Conservation (phyloP, 495 filamentous ascomycete genomes). For the Aspergillus bertholletiae region DNA sequence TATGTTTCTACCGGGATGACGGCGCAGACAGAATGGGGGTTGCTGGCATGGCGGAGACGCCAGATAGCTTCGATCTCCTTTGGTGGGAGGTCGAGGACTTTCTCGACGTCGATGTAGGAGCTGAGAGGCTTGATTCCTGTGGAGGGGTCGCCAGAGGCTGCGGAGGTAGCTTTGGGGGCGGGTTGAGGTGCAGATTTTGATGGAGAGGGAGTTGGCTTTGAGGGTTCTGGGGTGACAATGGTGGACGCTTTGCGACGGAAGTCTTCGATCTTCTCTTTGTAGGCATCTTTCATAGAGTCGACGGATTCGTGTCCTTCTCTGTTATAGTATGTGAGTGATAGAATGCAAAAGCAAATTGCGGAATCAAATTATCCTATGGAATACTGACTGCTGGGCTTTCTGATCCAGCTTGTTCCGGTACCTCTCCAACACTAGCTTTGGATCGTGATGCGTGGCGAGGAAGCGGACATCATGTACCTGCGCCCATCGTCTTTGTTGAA, state of each 20-base stretch:
- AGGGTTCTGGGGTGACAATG: conserved; percentile 48
- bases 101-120: conserved; percentile 78
- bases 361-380: background rate
- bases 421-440: conserved; percentile 69
- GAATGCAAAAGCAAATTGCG: background rate
- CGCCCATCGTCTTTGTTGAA: conserved; percentile 77
- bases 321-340: background rate
- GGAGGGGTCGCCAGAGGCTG: conserved; percentile 17
- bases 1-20: conserved; percentile 72
- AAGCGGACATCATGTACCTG: conserved; percentile 91
- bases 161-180: conserved; percentile 29
- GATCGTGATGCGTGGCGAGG: conserved; percentile 62
- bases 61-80: conserved; percentile 85
- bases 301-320: conserved; percentile 73
- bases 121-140: conserved; percentile 75
- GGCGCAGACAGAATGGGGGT: conserved; percentile 72
- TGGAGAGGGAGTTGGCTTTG: conserved; percentile 18
- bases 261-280: conserved; percentile 73
- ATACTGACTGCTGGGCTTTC: conserved; percentile 70
- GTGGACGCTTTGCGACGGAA: conserved; percentile 60
- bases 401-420: conserved; percentile 81
- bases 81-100: conserved; percentile 65
- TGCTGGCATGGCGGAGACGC: conserved; percentile 78
- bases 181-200: conserved; percentile 24
- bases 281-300: conserved; percentile 74